Conservation (phyloP, 805 yeast genomes). For the Wickerhamomyces bisporus region DNA sequence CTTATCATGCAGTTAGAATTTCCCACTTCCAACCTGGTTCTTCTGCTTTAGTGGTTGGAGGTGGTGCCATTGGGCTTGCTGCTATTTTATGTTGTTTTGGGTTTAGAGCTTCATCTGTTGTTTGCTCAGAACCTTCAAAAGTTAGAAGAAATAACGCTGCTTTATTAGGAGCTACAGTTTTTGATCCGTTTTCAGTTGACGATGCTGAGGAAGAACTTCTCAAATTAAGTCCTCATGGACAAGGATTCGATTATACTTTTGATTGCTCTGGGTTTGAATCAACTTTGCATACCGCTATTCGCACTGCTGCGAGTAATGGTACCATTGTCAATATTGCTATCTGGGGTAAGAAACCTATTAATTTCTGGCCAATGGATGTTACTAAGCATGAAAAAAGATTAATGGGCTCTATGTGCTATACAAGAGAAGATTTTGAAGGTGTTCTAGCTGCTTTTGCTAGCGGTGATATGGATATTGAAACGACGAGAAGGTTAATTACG, state of each 20-base stretch:
- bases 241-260: constrained; percentile 45
- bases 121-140: constrained; percentile 46
- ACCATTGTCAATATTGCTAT: constrained; percentile 60
- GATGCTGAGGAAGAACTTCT: constrained; percentile 34
- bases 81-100: constrained; percentile 47
- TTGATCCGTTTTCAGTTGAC: constrained; percentile 40
- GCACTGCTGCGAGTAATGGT: constrained; percentile 48
- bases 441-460: constrained; percentile 46
- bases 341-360: constrained; percentile 50
- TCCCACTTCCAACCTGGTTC: constrained; percentile 36
- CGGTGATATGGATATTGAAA: constrained; percentile 41
- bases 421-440: constrained; percentile 49
- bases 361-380: constrained; percentile 49
- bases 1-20: constrained; percentile 52
- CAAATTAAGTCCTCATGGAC: constrained; percentile 33
- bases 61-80: constrained; percentile 52
- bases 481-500: constrained; percentile 45
- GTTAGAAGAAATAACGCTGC: constrained; percentile 45
- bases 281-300: constrained; percentile 47
- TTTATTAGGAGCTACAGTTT: constrained; percentile 40
- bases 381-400: constrained; percentile 50
- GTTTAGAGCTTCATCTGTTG: constrained; percentile 35
- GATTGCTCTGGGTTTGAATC: constrained; percentile 53
- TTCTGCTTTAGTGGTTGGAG: constrained; percentile 45
- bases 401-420: constrained; percentile 61